Conservation (phyloP, 768 basidiomycete species). For the Myochromella boudieri region DNA sequence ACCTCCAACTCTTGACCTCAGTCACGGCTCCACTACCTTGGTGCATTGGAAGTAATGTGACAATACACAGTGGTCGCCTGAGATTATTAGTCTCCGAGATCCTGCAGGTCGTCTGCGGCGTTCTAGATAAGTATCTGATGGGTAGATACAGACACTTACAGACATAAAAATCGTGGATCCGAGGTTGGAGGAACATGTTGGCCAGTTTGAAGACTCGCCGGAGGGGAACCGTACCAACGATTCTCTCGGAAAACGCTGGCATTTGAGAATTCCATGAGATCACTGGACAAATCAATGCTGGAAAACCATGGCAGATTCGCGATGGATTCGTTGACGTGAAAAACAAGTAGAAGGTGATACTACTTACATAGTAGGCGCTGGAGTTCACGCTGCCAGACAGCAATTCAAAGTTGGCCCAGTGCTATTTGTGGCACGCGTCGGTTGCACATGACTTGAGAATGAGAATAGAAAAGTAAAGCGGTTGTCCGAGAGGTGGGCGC, state of each 20-base stretch:
- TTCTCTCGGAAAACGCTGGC: slow-evolving; percentile 9
- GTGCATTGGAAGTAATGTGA: not conserved
- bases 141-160: not conserved
- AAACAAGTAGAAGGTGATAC: not conserved
- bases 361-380: not conserved
- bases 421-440: too few species aligned
- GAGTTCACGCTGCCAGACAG: too few species aligned
- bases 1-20: not conserved
- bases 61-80: too few species aligned
- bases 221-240: slow-evolving; percentile 1
- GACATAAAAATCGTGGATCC: slow-evolving; percentile 11
- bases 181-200: slow-evolving; percentile 15
- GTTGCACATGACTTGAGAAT: not conserved
- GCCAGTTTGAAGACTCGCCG: not conserved
- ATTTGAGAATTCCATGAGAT: not conserved
- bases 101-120: slow-evolving; percentile 3
- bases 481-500: too few species aligned
- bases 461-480: too few species aligned
- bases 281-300: not conserved
- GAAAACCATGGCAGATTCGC: slow-evolving; percentile 1
- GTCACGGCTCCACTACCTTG: not conserved
- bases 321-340: not conserved
- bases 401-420: too few species aligned
- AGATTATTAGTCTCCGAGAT: not conserved
- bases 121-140: slow-evolving; percentile 9